Evolutionary conservation across 2,329 filamentous ascomycete genomes (phyloP).

Genomic region (Rosellinia necatrix): DNA sequence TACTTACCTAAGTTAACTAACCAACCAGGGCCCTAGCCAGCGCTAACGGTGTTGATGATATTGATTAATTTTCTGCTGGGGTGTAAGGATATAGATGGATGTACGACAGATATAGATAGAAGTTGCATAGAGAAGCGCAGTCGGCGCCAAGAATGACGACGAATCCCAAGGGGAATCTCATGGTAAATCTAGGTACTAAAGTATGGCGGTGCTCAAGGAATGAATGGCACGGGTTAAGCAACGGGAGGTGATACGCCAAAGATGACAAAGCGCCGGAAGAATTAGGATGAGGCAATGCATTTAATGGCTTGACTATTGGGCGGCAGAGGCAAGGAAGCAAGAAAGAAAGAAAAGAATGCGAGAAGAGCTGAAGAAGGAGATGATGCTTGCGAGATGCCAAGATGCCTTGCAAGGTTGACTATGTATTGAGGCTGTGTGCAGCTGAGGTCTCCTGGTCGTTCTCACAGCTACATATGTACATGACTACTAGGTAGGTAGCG

Average conservation of each 20-base stretch:
- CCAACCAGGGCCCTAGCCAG: too few species aligned
- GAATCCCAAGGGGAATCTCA: too few species aligned
- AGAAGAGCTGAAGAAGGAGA: slow-evolving; percentile 7
- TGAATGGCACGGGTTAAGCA: background rate
- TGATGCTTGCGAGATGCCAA: background rate
- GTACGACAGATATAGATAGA: too few species aligned
- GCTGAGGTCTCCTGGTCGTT: slow-evolving; percentile 1
- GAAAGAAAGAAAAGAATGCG: background rate
- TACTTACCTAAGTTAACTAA: too few species aligned
- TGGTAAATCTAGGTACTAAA: too few species aligned
- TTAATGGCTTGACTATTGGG: too few species aligned
- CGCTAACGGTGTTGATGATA: background rate
- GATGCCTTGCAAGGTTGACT: slow-evolving; percentile 24
- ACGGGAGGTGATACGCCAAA: too few species aligned
- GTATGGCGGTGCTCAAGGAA: slow-evolving; percentile 4
- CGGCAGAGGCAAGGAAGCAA: too few species aligned
- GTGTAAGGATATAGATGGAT: too few species aligned
- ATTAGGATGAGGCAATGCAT: slow-evolving; percentile 1
- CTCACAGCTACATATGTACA: background rate
- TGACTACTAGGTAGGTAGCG: background rate
- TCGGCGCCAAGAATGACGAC: too few species aligned
- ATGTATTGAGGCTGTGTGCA: slow-evolving; percentile 21
- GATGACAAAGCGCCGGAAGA: slow-evolving; percentile 5
- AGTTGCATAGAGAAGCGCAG: too few species aligned
- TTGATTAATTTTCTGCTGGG: too few species aligned